Conservation (phyloP, 768 basidiomycete species). For the Lentinula raphanica region DNA sequence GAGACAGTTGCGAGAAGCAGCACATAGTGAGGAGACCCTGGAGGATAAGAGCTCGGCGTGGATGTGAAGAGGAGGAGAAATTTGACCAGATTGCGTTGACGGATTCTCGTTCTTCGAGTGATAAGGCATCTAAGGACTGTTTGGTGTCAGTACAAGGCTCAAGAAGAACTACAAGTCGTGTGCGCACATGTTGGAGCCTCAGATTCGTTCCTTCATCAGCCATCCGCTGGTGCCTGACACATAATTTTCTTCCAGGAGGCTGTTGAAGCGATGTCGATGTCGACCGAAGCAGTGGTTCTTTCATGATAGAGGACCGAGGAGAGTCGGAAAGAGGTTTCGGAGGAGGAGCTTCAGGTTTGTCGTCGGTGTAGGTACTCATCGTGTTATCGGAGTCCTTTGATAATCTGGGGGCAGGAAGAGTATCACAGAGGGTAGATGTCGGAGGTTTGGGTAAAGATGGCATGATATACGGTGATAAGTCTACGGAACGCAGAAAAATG, state of each 20-base stretch:
- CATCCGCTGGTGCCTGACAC: constrained; percentile 92
- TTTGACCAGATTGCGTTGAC: constrained; percentile 94
- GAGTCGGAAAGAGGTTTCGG: constrained; percentile 15
- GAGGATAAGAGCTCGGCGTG: constrained; percentile 87
- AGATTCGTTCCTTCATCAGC: constrained; percentile 92
- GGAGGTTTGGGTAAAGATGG: constrained; percentile 6
- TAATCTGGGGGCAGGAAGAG: constrained; percentile 59
- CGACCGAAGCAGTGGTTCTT: constrained; percentile 8
- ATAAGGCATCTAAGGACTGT: constrained; percentile 87
- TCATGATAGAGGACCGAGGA: constrained; percentile 4
- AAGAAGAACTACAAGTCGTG: neutral
- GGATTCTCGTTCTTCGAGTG: constrained; percentile 77
- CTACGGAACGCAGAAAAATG: constrained; percentile 14
- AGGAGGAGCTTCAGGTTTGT: constrained; percentile 37
- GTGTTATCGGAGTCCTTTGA: constrained; percentile 24
- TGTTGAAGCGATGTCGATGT: constrained; percentile 28
- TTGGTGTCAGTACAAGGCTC: neutral
- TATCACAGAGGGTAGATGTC: constrained; percentile 59
- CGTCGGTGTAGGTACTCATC: constrained; percentile 16
- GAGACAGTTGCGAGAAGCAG: constrained; percentile 96
- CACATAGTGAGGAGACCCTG: constrained; percentile 98
- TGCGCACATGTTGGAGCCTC: constrained; percentile 80
- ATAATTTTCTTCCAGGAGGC: constrained; percentile 68
- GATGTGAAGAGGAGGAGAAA: constrained; percentile 92
- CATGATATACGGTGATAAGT: constrained; percentile 14